Percentiles rank a stretch among this genome's conserved stretches.
These are phyloP conservation scores for Vitis vinifera DNA, from an alignment of 164 flowering plant genomes.

Conservation along the genomic window ASM3070453v1 NC_081817.1:22590501-22591000, in stretches of 20 bases:
- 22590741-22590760: constrained; percentile 11
- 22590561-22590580: not conserved
- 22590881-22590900: too few relatives aligned
- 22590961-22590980: too few relatives aligned
- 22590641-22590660: not conserved
- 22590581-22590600: not conserved
- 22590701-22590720: constrained; percentile 10
- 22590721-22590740: constrained; percentile 13
- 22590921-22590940: too few relatives aligned
- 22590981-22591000: too few relatives aligned
- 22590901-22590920: too few relatives aligned
- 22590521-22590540: constrained; percentile 3
- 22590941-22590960: too few relatives aligned
- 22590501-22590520: not conserved
- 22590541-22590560: not conserved
- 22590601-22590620: not conserved
- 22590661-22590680: constrained; percentile 9
- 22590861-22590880: too few relatives aligned
- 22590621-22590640: not conserved
- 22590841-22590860: not conserved
- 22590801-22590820: constrained; percentile 18
- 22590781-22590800: constrained; percentile 11
- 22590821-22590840: constrained; percentile 19
- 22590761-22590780: constrained; percentile 32
- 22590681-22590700: constrained; percentile 11